Base-by-base conservation (phyloP, 192 early-diverging fungal genomes). In the Rhizoclosmatium globosum region DNA sequence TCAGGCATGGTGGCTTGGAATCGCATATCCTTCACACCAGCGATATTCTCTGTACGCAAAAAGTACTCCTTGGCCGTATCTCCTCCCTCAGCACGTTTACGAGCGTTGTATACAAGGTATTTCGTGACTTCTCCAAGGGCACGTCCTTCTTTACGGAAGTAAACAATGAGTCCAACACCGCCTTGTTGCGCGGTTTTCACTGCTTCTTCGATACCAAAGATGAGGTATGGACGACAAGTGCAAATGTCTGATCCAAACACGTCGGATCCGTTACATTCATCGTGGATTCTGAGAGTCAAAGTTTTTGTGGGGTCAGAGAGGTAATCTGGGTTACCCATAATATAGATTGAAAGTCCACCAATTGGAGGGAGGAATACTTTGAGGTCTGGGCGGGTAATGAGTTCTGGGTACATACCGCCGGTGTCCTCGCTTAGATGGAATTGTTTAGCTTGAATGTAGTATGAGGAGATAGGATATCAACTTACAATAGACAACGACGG, bases 1-100 rank as follows among this genome's bases (percentile, higher is more conserved):
- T 98, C 96, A 15, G 95, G 96, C 96, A 97, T 98, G 65, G 96
- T 87, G 0, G 96, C 95, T 74, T 98, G 96, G 93, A 96, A 98
- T 2, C 96, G 91, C 93, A 96, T 94, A 78, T 98, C 96, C 87
- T 97, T 95, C 47, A 95, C 94, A 53, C 95, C 94, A 38, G 95
- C 95, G 71, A 96, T 91, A 78, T 88, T 92, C 79, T 95, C 94
- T 72, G 31, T 98, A 50, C 95, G 89, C 71, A 92, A 80, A 81
- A 98, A 98, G 85, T 98, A 98, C 64, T 92, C 91, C 42, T 90
- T 90, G 0, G 96, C 96, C 1, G 94, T 94, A 79, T 98, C 96
- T 47, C 95, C 95, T 21, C 93, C 93, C 56, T 89, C 91, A 38
- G 73, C 82, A 19, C 81, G 61, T 85, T 96, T 95, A 76, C 96